Base-by-base conservation (phyloP, 2,329 filamentous ascomycete genomes). In the Aspergillus brunneoviolaceus region DNA sequence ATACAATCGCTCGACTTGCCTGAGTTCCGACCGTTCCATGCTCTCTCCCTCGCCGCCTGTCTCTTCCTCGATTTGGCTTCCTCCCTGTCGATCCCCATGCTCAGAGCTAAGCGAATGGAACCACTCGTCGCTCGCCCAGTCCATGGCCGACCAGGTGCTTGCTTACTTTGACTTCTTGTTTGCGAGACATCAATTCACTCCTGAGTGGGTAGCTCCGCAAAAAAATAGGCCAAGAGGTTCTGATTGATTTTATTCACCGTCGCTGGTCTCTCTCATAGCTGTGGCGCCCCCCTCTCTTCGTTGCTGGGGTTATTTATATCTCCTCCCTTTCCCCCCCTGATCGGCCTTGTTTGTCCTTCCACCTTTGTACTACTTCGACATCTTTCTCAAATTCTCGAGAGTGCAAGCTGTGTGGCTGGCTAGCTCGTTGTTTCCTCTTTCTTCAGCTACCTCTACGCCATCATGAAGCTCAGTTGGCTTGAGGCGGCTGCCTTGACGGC, bases 381-480 rank as follows among this genome's bases (percentile, higher is more conserved):
- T 54, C 23, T 23, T 47, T 31, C 55, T 49, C 53, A 35, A 23
- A 10, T 21, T 27, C 27, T 50, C 45, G 51, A 51, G 35, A 31
- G 49, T n/a, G 31, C 48, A 51, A 51, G 27, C 49, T 58, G 49
- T 47, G 49, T 49, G 19, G 45, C 49, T 47, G 48, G 33, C 47
- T 45, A 29, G 33, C 29, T 49, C 16, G 35, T 52, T 55, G 35
- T 25, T 47, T 52, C 23, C 56, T 54, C 48, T 58, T 57, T 51
- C 35, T 35, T 29, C 19, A 48, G 50, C 23, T 51, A 55, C 27
- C 23, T 45, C 39, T 39, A 51, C 55, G 60, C 62, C 67, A 69
- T 53, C 51, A 77, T 77, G 75, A 75, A 69, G 70, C 65, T 74
- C 60, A 64, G 68, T 60, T 75, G 69, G 72, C 58, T 76, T 25